A percentile compares a stretch with the other conserved stretches of the same genome.
Evolutionary conservation across 2,329 filamentous ascomycete species (phyloP).

Genomic region (Hypoxylon sp.): DNA sequence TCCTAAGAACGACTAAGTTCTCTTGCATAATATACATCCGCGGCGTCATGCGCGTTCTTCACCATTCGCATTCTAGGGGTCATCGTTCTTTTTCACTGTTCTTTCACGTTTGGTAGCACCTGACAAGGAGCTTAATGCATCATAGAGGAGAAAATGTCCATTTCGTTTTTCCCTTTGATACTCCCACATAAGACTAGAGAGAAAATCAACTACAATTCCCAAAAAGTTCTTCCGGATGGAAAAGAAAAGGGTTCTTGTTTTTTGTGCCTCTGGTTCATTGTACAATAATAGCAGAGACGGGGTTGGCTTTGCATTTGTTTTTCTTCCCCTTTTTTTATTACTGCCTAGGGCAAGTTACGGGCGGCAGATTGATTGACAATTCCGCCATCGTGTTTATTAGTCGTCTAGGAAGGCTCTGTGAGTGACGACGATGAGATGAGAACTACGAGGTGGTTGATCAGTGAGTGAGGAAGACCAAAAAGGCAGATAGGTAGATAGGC

Average conservation of each 20-base stretch:
- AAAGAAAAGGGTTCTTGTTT: constrained; percentile 11
- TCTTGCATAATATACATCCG: constrained; percentile 51
- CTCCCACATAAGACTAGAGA: constrained; percentile 31
- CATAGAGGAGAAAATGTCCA: constrained; percentile 36
- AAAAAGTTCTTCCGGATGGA: constrained; percentile 23
- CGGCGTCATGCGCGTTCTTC: constrained; percentile 45
- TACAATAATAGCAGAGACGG: constrained; percentile 40
- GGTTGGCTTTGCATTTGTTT: constrained; percentile 19
- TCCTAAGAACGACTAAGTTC: constrained; percentile 51
- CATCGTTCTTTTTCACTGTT: constrained; percentile 20
- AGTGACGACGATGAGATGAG: constrained; percentile 25
- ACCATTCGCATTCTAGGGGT: constrained; percentile 46
- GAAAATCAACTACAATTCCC: constrained; percentile 22
- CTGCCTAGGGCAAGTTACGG: neutral
- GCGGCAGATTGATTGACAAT: constrained; percentile 30
- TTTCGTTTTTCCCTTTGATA: constrained; percentile 12
- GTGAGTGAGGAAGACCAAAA: neutral
- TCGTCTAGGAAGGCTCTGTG: constrained; percentile 20
- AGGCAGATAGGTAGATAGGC: constrained; percentile 23
- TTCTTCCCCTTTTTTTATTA: constrained; percentile 9
- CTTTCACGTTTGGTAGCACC: constrained; percentile 25
- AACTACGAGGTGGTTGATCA: constrained; percentile 21
- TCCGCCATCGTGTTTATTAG: constrained; percentile 15
- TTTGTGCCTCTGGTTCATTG: constrained; percentile 26
- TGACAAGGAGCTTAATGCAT: constrained; percentile 36